A percentile compares a stretch with the other conserved stretches of the same genome.
phyloP scores from a whole-genome alignment of 2,329 filamentous ascomycete species.

The Fusarium xylarioides region DNA sequence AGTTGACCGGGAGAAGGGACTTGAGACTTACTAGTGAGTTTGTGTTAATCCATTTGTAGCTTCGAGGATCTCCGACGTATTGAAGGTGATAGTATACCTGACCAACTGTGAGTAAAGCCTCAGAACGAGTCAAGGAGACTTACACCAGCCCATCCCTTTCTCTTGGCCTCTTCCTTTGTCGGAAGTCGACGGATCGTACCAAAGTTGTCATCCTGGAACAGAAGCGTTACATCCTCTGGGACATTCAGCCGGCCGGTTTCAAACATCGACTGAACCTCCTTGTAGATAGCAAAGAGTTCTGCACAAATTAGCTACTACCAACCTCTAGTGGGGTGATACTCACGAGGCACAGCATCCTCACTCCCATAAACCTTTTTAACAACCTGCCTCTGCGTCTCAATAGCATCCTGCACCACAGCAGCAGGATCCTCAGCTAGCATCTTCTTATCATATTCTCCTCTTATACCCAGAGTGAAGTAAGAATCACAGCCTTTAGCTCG shows the following conservation, averaged over 20 bases:
- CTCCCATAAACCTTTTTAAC: slow-evolving; percentile 60
- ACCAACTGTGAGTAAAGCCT: too few species aligned
- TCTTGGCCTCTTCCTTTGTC: slow-evolving; percentile 58
- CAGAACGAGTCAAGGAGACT: too few species aligned
- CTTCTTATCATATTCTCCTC: slow-evolving; percentile 28
- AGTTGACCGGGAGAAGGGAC: rapidly evolving
- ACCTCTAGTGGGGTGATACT: rapidly evolving
- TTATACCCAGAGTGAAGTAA: slow-evolving; percentile 26
- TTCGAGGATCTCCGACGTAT: slow-evolving; percentile 68
- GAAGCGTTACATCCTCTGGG: slow-evolving; percentile 68
- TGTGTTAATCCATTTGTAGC: slow-evolving; percentile 71
- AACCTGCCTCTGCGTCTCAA: slow-evolving; percentile 60
- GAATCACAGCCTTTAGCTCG: slow-evolving; percentile 12
- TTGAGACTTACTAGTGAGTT: slow-evolving; percentile 57
- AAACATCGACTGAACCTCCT: slow-evolving; percentile 71
- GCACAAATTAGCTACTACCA: not conserved
- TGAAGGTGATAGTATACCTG: slow-evolving; percentile 65
- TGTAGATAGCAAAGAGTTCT: slow-evolving; percentile 72
- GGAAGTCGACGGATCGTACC: slow-evolving; percentile 68
- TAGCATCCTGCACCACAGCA: slow-evolving; percentile 18
- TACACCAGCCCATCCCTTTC: slow-evolving; percentile 67
- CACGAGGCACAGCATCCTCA: slow-evolving; percentile 53
- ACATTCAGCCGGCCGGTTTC: slow-evolving; percentile 64
- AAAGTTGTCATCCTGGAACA: slow-evolving; percentile 72
- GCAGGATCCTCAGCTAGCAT: slow-evolving; percentile 20